phyloP scores from a whole-genome alignment of 768 basidiomycete species.

The Russula abietina region DNA sequence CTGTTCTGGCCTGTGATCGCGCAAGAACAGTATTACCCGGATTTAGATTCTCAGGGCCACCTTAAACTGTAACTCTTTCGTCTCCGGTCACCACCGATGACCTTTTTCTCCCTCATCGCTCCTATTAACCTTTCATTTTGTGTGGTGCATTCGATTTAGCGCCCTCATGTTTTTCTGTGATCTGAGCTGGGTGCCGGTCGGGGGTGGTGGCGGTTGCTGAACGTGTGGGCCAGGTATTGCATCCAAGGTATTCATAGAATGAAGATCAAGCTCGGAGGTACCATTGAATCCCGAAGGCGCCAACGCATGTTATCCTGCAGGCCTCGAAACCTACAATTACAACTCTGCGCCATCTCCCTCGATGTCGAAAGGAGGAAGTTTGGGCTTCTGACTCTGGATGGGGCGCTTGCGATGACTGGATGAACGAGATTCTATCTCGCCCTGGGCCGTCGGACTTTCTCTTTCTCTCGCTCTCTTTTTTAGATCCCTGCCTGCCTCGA shows the following conservation, averaged over 20 bases:
- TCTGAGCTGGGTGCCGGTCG: neutral
- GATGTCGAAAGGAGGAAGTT: neutral
- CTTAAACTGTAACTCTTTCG: neutral
- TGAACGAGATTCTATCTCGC: constrained; percentile 4
- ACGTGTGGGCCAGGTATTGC: neutral
- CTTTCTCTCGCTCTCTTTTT: too few species aligned
- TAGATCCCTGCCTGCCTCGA: neutral
- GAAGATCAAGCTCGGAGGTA: neutral
- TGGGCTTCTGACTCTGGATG: constrained; percentile 2
- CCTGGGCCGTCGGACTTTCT: neutral
- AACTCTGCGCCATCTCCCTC: neutral
- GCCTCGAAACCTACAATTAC: neutral
- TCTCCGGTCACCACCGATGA: neutral
- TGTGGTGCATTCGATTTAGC: neutral
- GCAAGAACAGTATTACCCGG: neutral
- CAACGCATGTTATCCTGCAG: constrained; percentile 20
- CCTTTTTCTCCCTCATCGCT: neutral
- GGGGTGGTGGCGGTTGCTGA: neutral
- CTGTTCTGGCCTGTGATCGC: constrained; percentile 9
- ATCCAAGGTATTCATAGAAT: neutral
- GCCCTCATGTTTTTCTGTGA: constrained; percentile 6
- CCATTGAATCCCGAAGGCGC: constrained; percentile 1
- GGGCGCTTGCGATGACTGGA: neutral
- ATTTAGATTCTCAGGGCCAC: constrained; percentile 5
- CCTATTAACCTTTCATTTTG: neutral